phyloP scores from a whole-genome alignment of 2,329 filamentous ascomycete genomes.

The Sclerotinia trifoliorum region DNA sequence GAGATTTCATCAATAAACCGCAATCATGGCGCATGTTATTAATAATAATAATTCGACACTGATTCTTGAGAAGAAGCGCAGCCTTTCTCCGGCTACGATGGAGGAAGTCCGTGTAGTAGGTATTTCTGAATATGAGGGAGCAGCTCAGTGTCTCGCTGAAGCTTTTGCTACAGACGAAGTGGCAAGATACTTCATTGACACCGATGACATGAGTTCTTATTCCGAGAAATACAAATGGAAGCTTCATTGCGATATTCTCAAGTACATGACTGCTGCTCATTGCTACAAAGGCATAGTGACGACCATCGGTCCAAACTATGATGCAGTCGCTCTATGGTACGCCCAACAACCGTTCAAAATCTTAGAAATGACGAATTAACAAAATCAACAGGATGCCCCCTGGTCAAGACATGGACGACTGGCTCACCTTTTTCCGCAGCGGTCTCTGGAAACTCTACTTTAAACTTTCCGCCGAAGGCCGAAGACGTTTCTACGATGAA shows the following conservation, averaged over 20 bases:
- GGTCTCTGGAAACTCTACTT: conserved; percentile 78
- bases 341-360: conserved; percentile 33
- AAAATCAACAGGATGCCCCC: conserved; percentile 65
- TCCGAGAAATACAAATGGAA: conserved; percentile 70
- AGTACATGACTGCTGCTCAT: conserved; percentile 74
- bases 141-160: conserved; percentile 69
- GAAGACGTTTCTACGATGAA: conserved; percentile 72
- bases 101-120: conserved; percentile 63
- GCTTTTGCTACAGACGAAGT: conserved; percentile 75
- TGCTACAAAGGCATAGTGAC: conserved; percentile 72
- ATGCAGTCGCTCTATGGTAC: conserved; percentile 77
- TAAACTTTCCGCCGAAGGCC: conserved; percentile 70
- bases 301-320: conserved; percentile 71
- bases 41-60: conserved; percentile 37
- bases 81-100: conserved; percentile 34
- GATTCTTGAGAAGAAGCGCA: conserved; percentile 38
- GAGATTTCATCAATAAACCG: conserved; percentile 7
- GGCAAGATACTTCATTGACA: conserved; percentile 71
- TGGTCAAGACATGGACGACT: conserved; percentile 70
- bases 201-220: conserved; percentile 62
- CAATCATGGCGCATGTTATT: conserved; percentile 42
- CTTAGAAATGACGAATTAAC: background rate
- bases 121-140: conserved; percentile 67
- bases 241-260: conserved; percentile 74
- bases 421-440: conserved; percentile 67